Base-by-base conservation (phyloP, 2,329 filamentous ascomycete genomes). In the Bretziella fagacearum region DNA sequence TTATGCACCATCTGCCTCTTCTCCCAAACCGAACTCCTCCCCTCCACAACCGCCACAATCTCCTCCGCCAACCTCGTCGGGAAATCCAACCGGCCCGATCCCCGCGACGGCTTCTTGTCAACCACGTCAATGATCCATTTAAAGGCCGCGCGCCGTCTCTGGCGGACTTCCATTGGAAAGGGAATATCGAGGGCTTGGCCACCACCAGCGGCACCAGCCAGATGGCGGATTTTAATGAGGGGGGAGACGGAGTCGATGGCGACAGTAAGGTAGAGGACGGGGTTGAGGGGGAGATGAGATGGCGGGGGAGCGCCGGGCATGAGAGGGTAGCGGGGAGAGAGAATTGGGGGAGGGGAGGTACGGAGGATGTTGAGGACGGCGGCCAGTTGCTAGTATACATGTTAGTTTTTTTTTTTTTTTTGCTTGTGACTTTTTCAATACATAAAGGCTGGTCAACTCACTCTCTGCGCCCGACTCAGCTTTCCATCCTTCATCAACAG, bases 221-320 rank as follows among this genome's bases (percentile, higher is more conserved):
- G 73, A 52, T 73, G 73, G 47, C 78, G 75, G 58, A 98, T 79
- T 54, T 81, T 80, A 57, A 98, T 68, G 13, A 98, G 72, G 7
- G 91, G 91, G 1, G 87, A 84, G 20, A 98, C 81, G 7, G 84
- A 93, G 69, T 98, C 91, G 57, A 98, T 79, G 26, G 87, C 86
- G 26, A 93, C 71, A 10, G 81, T 84, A 41, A 98, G 78, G 66
- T 96, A 98, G 47, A 84, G 73, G 47, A 93, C 71, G 1, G 91
- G 91, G 62, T 95, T 84, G 26, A 94, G 75, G 2, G 91, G 86
- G 7, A 98, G 79, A 56, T 89, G 79, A 3, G 73, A 67, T 20
- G 83, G 69, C 1, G 86, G 83, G 1, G 87, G 84, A 1, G 79
- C 70, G 48, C 83, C 83, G 2, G 85, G 81, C 27, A 89, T 67